Conservation (phyloP, 2,329 filamentous ascomycete genomes). For the Beauveria pseudobassiana region DNA sequence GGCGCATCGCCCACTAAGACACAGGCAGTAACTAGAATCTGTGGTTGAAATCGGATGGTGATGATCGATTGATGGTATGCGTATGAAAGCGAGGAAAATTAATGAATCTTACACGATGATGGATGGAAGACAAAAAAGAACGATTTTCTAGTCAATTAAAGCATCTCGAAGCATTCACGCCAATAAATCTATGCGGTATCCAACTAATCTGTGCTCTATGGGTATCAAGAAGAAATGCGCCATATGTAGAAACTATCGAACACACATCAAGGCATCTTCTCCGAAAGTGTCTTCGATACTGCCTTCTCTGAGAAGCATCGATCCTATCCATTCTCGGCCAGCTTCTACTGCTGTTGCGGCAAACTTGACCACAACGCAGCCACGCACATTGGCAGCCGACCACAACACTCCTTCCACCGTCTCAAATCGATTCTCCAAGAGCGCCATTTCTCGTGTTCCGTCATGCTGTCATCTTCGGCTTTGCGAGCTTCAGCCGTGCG, state of each 20-base stretch:
- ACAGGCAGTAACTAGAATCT: no score
- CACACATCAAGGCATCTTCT: constrained; percentile 70
- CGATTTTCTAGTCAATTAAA: neutral
- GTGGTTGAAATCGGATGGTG: no score
- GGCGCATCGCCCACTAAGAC: neutral
- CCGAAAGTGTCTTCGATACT: constrained; percentile 67
- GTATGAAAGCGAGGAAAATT: neutral
- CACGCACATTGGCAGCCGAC: constrained; percentile 73
- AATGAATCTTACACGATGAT: neutral
- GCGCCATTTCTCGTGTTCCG: constrained; percentile 46
- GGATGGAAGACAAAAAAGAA: neutral
- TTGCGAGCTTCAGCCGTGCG: constrained; percentile 43
- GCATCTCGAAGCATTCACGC: neutral
- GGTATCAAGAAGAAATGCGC: constrained; percentile 1
- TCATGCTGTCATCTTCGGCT: constrained; percentile 26
- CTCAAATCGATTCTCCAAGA: constrained; percentile 47
- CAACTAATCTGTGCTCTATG: neutral
- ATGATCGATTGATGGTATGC: neutral
- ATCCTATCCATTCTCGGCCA: constrained; percentile 70
- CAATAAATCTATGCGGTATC: neutral
- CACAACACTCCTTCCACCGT: constrained; percentile 58
- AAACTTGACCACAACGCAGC: constrained; percentile 88
- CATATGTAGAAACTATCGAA: constrained; percentile 38
- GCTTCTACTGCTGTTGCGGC: constrained; percentile 75
- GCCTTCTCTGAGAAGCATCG: constrained; percentile 67